Percentiles rank a stretch among this genome's conserved stretches.
Evolutionary conservation across 2,329 filamentous ascomycete species (phyloP).

Genomic region (Corinectria fuckeliana): DNA sequence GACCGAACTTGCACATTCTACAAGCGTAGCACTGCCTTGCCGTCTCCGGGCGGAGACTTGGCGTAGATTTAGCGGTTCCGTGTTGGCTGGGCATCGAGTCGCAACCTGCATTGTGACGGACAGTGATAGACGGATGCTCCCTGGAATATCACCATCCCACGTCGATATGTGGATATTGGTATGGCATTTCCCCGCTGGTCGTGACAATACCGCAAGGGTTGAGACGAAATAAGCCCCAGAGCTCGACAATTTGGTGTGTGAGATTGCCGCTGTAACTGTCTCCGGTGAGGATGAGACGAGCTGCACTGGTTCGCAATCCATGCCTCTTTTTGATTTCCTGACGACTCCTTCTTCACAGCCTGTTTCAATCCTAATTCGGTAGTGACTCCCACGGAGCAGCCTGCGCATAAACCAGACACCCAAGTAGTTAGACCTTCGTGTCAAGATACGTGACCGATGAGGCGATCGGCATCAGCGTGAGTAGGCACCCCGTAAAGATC

Average conservation of each 20-base stretch:
- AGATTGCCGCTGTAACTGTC: not conserved
- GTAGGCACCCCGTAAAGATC: not conserved
- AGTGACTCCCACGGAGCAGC: not conserved
- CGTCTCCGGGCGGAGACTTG: not conserved
- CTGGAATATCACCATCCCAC: not conserved
- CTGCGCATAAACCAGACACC: not conserved
- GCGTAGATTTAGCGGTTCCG: not conserved
- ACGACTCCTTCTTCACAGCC: not conserved
- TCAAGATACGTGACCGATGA: not conserved
- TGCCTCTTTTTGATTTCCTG: not conserved
- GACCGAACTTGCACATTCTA: too few species aligned
- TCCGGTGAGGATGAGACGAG: not conserved
- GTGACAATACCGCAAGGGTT: not conserved
- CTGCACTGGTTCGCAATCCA: not conserved
- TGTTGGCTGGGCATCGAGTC: not conserved
- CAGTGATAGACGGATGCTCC: too few species aligned
- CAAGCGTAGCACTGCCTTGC: not conserved
- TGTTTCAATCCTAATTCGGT: not conserved
- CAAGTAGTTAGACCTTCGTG: not conserved
- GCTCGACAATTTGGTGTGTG: not conserved
- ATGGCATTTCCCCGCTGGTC: not conserved
- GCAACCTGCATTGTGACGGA: too few species aligned
- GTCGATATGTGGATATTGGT: not conserved
- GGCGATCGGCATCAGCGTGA: not conserved
- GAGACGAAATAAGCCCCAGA: not conserved